Evolutionary conservation across 129 eudicot genomes (phyloP), one percentile per base, ranked within the genome.

Genomic region (Logfia minima): DNA sequence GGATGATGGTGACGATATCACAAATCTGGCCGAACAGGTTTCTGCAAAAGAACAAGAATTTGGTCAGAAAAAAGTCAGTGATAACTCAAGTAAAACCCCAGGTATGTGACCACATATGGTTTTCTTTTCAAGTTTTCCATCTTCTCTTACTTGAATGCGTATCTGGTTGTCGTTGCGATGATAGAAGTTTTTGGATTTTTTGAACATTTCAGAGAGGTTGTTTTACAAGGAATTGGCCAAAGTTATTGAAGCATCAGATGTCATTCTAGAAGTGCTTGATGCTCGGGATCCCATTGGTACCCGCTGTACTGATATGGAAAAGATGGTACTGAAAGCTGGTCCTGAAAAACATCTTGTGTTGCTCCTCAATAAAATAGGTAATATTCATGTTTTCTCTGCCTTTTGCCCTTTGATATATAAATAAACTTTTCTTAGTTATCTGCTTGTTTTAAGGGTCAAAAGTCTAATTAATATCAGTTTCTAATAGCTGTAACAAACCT

Each of bases 201-300:
- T 35, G 76, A 88, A 85, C 56, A 77, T 84, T 74, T 79, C 95
- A 41, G 99, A 91, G 51, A 89, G 88, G 78, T 82, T 88, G 34
- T 95, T 95, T 78, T 91, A 91, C 94, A 95, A 92, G 88, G 99
- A 95, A 82, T 86, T 95, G 81, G 89, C 89, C 34, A 95, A 91
- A 81, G 99, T 95, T 43, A 86, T 95, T 48, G 99, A 95, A 80
- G 92, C 92, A 63, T 95, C 99, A 55, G 99, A 95, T 91, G 99
- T 95, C 73, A 91, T 95, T 72, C 76, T 95, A 84, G 94, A 95
- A 86, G 97, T 95, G 72, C 89, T 95, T 68, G 99, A 95, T 89
- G 99, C 97, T 72, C 97, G 99, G 5, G 99, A 95, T 84, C 99
- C 99, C 35, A 72, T 95, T 61, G 97, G 97, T 37, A 89, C 96